Evolutionary conservation across 306 rosid genomes (phyloP), one percentile per base, ranked within the genome.

Genomic region (Abrus precatorius): DNA sequence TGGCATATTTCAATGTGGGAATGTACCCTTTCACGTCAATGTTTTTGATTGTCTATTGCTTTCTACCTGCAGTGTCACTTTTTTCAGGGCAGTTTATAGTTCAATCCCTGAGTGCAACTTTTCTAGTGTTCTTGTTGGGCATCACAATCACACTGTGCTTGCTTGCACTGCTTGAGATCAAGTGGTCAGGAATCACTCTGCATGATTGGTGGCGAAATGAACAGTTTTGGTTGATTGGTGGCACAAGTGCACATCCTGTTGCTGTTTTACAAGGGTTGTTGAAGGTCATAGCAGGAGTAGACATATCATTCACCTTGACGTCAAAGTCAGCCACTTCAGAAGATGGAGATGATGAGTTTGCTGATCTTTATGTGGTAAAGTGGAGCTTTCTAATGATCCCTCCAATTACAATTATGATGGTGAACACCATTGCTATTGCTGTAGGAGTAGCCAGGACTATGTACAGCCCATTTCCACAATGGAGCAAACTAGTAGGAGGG

Each of bases 151-250:
- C 97, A 3, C 64, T 93, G 55, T 93, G 97, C 84, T 41, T 93
- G 80, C 91, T 93, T 4, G 97, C 97, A 63, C 56, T 93, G 20
- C 90, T 93, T 0, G 97, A 93, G 86, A 88, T 93, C 87, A 88
- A 80, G 59, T 93, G 97, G 97, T 84, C 97, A n/a, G 92, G 93
- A 27, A 93, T 93, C 75, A 93, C 92, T 2, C 77, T 93, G 7
- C 97, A 93, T 44, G 94, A 93, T 1, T 93, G 97, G 97, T 93
- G 97, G 97, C 75, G 97, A 70, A 93, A 93, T 30, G 97, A 93
- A 30, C 97, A 93, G 67, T 93, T 93, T 77, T 93, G 97, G 97
- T 64, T 93, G 28, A 93, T 93, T 3, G 97, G 97, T 0, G 97
- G 97, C 54, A 93, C 97, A 3, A 93, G 97, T 76, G 94, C 97